Conservation (phyloP, 441 rosid genomes). For the Corymbia calophylla region DNA sequence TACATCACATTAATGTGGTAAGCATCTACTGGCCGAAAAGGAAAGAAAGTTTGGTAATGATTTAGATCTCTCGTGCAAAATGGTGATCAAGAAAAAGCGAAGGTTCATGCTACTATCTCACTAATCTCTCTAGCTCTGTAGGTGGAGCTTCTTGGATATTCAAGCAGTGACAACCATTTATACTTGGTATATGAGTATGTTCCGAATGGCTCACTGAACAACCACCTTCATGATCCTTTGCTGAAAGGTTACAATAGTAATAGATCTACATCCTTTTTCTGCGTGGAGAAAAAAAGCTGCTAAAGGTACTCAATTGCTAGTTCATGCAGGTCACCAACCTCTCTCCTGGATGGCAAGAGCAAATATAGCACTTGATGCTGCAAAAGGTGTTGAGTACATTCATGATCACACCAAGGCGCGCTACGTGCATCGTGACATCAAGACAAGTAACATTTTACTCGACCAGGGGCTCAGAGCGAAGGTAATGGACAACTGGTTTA, state of each 20-base stretch:
- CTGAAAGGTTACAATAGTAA: slow-evolving; percentile 14
- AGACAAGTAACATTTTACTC: slow-evolving; percentile 34
- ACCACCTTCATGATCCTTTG: slow-evolving; percentile 26
- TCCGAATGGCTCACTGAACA: slow-evolving; percentile 24
- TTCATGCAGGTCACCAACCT: slow-evolving; percentile 20
- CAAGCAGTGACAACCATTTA: slow-evolving; percentile 19
- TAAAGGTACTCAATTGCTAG: neutral
- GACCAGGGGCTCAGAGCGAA: slow-evolving; percentile 28
- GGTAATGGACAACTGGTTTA: slow-evolving; percentile 3
- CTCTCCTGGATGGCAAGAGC: slow-evolving; percentile 30
- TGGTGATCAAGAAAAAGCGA: neutral
- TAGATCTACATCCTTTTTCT: neutral
- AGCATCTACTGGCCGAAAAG: neutral
- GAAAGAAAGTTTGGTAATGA: neutral
- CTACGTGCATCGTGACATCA: slow-evolving; percentile 31
- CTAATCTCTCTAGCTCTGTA: neutral
- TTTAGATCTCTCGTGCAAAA: neutral
- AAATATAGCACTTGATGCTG: slow-evolving; percentile 31
- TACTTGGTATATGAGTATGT: slow-evolving; percentile 29
- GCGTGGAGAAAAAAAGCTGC: neutral
- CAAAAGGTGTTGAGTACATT: slow-evolving; percentile 33
- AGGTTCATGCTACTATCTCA: neutral
- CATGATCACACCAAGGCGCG: slow-evolving; percentile 29
- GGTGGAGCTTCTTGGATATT: slow-evolving; percentile 36
- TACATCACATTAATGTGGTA: slow-evolving; percentile 35